These are phyloP conservation scores for Penicillium sp. DNA, from an alignment of 2,329 filamentous ascomycete species.

Conservation along the genomic window DNA sequence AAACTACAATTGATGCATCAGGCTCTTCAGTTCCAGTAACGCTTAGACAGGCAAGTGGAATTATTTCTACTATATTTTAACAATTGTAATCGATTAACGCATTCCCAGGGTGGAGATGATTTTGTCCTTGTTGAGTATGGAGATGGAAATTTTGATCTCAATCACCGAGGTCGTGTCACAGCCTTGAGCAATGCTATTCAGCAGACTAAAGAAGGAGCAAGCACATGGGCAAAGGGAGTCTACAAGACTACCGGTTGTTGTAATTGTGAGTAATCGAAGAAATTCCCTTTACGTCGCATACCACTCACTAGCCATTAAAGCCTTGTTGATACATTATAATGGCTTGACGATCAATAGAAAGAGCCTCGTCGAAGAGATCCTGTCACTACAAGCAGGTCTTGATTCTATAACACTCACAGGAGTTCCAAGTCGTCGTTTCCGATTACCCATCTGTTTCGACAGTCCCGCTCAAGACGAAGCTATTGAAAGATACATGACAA, in stretches of 20 bases:
- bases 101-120: conserved; percentile 46
- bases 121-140: conserved; percentile 58
- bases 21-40: too few species aligned
- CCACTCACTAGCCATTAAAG: too few species aligned
- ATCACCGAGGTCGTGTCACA: conserved; percentile 54
- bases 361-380: too few species aligned
- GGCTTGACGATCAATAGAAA: too few species aligned
- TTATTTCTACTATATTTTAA: background rate
- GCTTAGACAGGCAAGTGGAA: background rate
- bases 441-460: conserved; percentile 44
- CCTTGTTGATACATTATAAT: conserved; percentile 46
- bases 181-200: background rate
- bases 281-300: too few species aligned
- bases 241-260: conserved; percentile 1
- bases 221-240: background rate
- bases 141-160: conserved; percentile 53
- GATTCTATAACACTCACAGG: too few species aligned
- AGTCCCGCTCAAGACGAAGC: conserved; percentile 44
- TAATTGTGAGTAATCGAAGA: background rate
- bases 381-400: too few species aligned
- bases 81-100: conserved; percentile 10
- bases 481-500: conserved; percentile 58
- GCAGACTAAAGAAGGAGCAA: background rate
- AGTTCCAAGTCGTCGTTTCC: conserved; percentile 44
- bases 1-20: too few species aligned